Base-by-base conservation (phyloP, 2,329 filamentous ascomycete genomes). In the Cladophialophora immunda region DNA sequence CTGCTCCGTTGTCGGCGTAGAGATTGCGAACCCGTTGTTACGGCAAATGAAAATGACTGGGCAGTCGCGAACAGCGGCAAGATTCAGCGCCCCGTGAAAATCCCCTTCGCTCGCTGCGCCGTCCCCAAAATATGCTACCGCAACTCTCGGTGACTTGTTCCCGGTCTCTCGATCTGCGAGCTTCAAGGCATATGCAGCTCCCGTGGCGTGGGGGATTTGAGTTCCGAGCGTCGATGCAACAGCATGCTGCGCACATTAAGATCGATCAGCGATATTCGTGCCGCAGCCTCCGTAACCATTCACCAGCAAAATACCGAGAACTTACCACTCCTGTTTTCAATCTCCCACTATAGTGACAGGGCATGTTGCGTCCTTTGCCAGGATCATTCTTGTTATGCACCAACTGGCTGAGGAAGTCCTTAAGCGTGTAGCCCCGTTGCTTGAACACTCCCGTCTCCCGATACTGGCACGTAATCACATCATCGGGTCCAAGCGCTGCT, bases 381-480 rank as follows among this genome's bases (percentile, higher is more conserved):
- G 84, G 79, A 73, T 99, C 95, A 70, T 92, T 87, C 62, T 82
- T 86, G 76, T 97, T 98, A 25, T 93, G 89, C 80, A 98, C 97
- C 9, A 98, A 81, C 78, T 98, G 95, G 72, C 88, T 91, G 94
- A 98, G 97, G 75, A 97, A 98, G 67, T 97, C 89, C 56, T 89
- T 87, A 53, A 95, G 84, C 0, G 88, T 91, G 77, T 94, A 97
- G 2, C 95, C 95, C 45, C 94, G 88, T 78, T 97, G 91, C 73
- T 91, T 87, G 77, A 97, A 95, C 5, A 97, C 91, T 0, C 94
- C 95, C 45, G 94, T 89, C 79, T 99, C 95, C 71, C 95, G 88
- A 76, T 98, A 99, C 77, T 98, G 95, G 68, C 91, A 93, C 76
- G 97, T 97, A 53, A 97, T 87, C 4, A 97, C 92, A 77, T 99